A percentile compares a stretch with the other conserved stretches of the same genome.
phyloP scores from a whole-genome alignment of 257 asterid genomes.

The Ophiorrhiza pumila region DNA sequence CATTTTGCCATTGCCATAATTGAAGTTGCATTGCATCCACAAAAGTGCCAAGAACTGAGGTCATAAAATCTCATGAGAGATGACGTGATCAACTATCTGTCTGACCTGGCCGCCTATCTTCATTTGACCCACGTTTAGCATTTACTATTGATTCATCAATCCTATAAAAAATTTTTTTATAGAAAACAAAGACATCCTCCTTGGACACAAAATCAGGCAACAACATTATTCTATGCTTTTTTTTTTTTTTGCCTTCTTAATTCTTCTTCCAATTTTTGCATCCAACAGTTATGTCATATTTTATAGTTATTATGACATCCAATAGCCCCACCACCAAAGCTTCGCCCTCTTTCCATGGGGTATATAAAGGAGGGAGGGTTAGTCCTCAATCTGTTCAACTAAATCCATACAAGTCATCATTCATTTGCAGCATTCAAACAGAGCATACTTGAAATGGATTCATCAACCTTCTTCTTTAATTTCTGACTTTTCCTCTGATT shows the following conservation, averaged over 20 bases:
- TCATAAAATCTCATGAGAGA: constrained; percentile 18
- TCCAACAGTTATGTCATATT: background rate
- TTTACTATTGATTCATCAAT: constrained; percentile 12
- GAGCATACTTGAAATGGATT: constrained; percentile 27
- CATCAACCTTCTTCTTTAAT: constrained; percentile 25
- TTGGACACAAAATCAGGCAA: constrained; percentile 17
- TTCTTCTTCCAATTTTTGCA: background rate
- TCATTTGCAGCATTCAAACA: background rate
- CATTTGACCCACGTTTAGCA: constrained; percentile 56
- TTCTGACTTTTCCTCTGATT: constrained; percentile 30
- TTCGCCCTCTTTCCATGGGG: background rate
- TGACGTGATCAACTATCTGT: constrained; percentile 28
- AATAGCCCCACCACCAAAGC: background rate
- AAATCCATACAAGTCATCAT: background rate
- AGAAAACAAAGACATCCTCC: constrained; percentile 28
- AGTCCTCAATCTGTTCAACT: constrained; percentile 11
- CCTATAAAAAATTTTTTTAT: background rate
- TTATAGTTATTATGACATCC: background rate
- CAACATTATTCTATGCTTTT: constrained; percentile 24
- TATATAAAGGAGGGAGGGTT: constrained; percentile 31
- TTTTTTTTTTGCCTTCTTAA: background rate
- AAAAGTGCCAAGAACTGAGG: background rate
- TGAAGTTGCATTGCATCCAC: background rate
- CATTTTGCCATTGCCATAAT: background rate
- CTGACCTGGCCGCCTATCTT: constrained; percentile 44